These are phyloP conservation scores for Aspergillus ostianus DNA, from an alignment of 495 filamentous ascomycete species.

Conservation along the genomic window DNA sequence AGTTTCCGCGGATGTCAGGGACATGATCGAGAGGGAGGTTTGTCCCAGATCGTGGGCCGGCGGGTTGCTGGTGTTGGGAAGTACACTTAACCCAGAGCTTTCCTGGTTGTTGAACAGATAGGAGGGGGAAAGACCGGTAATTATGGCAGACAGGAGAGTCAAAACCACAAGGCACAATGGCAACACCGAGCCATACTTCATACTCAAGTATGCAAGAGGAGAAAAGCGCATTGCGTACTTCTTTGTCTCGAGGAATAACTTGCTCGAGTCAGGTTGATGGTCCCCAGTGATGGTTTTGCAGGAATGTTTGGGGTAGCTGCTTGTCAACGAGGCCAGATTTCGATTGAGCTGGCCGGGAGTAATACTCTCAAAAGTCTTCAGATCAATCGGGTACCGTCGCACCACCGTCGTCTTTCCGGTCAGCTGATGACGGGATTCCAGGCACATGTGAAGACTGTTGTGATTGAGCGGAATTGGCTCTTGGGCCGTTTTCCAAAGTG, in stretches of 20 bases:
- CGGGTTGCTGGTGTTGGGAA: constrained; percentile 19
- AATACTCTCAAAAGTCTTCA: constrained; percentile 70
- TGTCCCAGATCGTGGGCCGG: constrained; percentile 20
- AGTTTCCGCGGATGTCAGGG: constrained; percentile 21
- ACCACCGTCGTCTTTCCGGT: constrained; percentile 50
- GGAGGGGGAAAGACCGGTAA: constrained; percentile 30
- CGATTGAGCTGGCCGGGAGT: constrained; percentile 71
- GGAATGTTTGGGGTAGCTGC: constrained; percentile 37
- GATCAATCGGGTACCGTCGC: constrained; percentile 65
- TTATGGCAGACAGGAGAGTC: constrained; percentile 38
- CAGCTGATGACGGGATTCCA: constrained; percentile 59
- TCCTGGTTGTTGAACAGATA: constrained; percentile 20
- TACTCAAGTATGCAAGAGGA: constrained; percentile 26
- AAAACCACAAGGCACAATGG: constrained; percentile 41
- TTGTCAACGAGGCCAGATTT: constrained; percentile 67
- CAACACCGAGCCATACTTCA: constrained; percentile 38
- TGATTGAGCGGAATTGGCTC: constrained; percentile 50
- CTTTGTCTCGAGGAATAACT: constrained; percentile 23
- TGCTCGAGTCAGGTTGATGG: constrained; percentile 9
- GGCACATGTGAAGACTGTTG: constrained; percentile 62
- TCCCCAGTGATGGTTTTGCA: constrained; percentile 24
- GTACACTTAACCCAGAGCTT: neutral
- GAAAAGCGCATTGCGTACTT: constrained; percentile 32
- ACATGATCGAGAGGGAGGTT: constrained; percentile 27
- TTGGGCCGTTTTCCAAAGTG: constrained; percentile 45